Evolutionary conservation across 2,329 filamentous ascomycete species (phyloP).

Genomic region (Aspergillus sp.): DNA sequence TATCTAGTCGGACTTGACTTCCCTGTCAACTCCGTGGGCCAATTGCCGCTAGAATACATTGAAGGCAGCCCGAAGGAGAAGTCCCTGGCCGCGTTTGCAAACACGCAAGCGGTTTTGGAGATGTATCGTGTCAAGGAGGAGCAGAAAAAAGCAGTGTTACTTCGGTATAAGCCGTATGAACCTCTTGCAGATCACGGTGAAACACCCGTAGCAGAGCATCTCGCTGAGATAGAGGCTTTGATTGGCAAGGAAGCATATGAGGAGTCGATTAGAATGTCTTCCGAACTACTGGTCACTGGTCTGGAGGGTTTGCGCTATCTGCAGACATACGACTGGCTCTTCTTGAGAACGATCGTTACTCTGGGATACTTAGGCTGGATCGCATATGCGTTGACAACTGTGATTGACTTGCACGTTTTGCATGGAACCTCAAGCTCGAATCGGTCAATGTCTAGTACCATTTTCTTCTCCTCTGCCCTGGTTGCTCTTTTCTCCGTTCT

Average conservation of each 20-base stretch:
- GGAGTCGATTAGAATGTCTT: slow-evolving; percentile 73
- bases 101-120: slow-evolving; percentile 81
- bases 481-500: slow-evolving; percentile 74
- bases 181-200: slow-evolving; percentile 61
- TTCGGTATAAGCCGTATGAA: slow-evolving; percentile 73
- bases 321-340: slow-evolving; percentile 98
- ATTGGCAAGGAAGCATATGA: slow-evolving; percentile 65
- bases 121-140: slow-evolving; percentile 95
- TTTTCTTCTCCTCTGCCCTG: slow-evolving; percentile 72
- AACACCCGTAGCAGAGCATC: slow-evolving; percentile 58
- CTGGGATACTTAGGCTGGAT: slow-evolving; percentile 94
- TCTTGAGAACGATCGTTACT: slow-evolving; percentile 83
- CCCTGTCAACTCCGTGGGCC: slow-evolving; percentile 92
- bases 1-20: slow-evolving; percentile 84
- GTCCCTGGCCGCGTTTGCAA: slow-evolving; percentile 76
- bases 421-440: slow-evolving; percentile 62
- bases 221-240: slow-evolving; percentile 62
- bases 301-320: slow-evolving; percentile 85
- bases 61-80: slow-evolving; percentile 69
- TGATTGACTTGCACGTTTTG: slow-evolving; percentile 82
- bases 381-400: slow-evolving; percentile 81
- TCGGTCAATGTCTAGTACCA: slow-evolving; percentile 54
- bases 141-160: slow-evolving; percentile 68
- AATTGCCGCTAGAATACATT: slow-evolving; percentile 80
- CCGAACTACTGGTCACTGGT: slow-evolving; percentile 69